A percentile compares a stretch with the other conserved stretches of the same genome.
These are phyloP conservation scores for Adansonia rubrostipa DNA, from an alignment of 441 rosid genomes.

Conservation along the genomic window DNA sequence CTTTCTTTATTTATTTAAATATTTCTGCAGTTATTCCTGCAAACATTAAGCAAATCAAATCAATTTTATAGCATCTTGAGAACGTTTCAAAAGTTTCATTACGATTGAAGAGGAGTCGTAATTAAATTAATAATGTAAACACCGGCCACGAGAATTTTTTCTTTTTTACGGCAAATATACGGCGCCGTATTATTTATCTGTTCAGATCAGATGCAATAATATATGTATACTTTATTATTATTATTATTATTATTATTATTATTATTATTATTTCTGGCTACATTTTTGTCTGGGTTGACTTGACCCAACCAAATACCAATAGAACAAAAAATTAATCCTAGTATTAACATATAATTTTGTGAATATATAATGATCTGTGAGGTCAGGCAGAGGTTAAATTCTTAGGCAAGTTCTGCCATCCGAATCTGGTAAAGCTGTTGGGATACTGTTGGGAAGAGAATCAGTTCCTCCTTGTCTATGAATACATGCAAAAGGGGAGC, in stretches of 20 bases:
- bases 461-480: slow-evolving; percentile 75
- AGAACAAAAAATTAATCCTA: too few relatives aligned
- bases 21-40: neutral
- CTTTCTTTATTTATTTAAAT: neutral
- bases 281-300: neutral
- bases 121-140: neutral
- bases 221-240: neutral
- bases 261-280: neutral
- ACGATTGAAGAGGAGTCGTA: neutral
- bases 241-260: neutral
- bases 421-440: slow-evolving; percentile 74
- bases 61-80: neutral
- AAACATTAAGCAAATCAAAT: neutral
- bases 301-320: neutral
- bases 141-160: neutral
- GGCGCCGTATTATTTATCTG: neutral
- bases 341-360: too few relatives aligned
- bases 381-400: slow-evolving; percentile 54
- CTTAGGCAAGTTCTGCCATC: slow-evolving; percentile 63
- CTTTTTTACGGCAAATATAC: neutral
- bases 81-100: neutral
- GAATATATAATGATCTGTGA: neutral
- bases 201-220: too few relatives aligned
- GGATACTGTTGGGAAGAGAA: slow-evolving; percentile 88
- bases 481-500: slow-evolving; percentile 73